These are phyloP conservation scores for Botrytis deweyae DNA, from an alignment of 2,329 filamentous ascomycete species.

Conservation along the genomic window DNA sequence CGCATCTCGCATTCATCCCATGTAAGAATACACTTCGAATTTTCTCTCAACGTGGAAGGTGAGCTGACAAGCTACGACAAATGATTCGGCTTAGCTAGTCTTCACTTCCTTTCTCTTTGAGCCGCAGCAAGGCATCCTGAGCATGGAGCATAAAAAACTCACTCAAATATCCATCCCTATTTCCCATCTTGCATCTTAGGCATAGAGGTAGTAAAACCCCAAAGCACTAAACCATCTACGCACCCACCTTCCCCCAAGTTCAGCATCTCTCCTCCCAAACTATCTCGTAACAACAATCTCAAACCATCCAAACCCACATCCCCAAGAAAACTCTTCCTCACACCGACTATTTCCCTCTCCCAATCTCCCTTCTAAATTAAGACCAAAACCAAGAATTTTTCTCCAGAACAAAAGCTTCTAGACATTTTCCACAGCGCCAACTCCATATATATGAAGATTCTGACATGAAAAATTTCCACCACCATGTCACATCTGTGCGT, in stretches of 20 bases:
- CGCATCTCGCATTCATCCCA: not conserved
- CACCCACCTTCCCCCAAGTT: not conserved
- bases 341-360: not conserved
- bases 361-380: not conserved
- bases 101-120: not conserved
- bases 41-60: not conserved
- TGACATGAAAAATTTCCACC: not conserved
- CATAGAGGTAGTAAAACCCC: not conserved
- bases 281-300: not conserved
- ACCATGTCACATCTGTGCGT: not conserved
- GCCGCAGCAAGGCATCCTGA: not conserved
- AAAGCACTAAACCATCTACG: not conserved
- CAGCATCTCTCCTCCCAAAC: not conserved
- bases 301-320: not conserved
- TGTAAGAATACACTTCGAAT: not conserved
- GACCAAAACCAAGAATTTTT: not conserved
- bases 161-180: not conserved
- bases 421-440: not conserved
- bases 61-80: not conserved
- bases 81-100: not conserved
- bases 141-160: not conserved
- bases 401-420: not conserved
- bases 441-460: not conserved
- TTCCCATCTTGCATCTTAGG: not conserved
- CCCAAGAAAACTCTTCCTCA: not conserved